Base-by-base conservation (phyloP, 495 filamentous ascomycete species). In the Achaetomiella virescens region DNA sequence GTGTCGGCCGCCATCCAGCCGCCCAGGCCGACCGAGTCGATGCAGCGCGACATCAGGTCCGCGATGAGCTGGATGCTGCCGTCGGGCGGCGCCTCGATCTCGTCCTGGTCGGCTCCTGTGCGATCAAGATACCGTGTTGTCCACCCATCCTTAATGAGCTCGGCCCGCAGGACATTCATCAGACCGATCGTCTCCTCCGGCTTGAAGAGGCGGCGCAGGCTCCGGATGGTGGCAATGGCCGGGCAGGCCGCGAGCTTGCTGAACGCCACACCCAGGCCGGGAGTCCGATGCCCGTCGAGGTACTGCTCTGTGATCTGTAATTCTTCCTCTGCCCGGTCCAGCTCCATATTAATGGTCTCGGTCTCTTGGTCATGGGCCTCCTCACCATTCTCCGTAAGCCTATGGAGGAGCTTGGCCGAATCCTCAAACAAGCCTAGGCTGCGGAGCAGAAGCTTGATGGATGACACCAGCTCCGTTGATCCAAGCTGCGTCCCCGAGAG, bases 21-120 rank as follows among this genome's bases (percentile, higher is more conserved):
- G 12, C 80, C 84, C 17, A 87, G 77, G 10, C 90, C 90, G n/a
- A 96, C 80, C 10, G 89, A 84, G 71, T 97, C 91, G 10, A 96
- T 76, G 38, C 88, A 84, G 59, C 84, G 83, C 63, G 81, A 86
- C 33, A 96, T 77, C 8, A 95, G 71, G 50, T 84, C 79, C 29
- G 80, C 78, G 53, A 89, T 82, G 38, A 80, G 73, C 48, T 72
- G 69, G 47, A 81, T 79, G 65, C 80, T 81, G 11, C 72, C 79
- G 36, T 81, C 75, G 20, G 75, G 75, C 60, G 81, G 69, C 48
- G 78, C 65, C 65, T 83, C 80, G 1, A 75, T 72, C 5, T 79
- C 77, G 24, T 82, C 80, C 12, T 79, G 72, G 25, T 79, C 76
- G 14, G 35, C 55, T 3, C 59, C 38, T 1, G 66, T 48, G n/a